Percentiles rank a stretch among this genome's conserved stretches.
Evolutionary conservation across 306 rosid genomes (phyloP).

Genomic region (Dryas octopetala): DNA sequence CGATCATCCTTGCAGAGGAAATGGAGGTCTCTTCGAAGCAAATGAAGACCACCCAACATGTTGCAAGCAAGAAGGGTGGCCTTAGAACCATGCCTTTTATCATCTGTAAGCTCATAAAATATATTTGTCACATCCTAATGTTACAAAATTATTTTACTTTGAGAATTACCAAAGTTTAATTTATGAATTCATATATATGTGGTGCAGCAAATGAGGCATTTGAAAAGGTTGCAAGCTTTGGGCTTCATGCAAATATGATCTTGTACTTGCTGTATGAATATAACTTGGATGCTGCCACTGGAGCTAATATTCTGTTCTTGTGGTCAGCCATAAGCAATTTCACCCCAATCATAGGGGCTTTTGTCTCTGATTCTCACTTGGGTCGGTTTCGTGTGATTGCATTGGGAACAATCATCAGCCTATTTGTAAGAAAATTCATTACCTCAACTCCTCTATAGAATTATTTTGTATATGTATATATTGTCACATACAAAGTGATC

Average conservation of each 20-base stretch:
- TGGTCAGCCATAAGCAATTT: conserved; percentile 53
- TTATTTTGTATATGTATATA: background rate
- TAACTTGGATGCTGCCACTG: conserved; percentile 44
- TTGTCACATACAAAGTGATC: background rate
- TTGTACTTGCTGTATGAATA: conserved; percentile 49
- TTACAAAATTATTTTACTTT: background rate
- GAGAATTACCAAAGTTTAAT: background rate
- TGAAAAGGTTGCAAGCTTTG: conserved; percentile 68
- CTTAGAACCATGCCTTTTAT: conserved; percentile 74
- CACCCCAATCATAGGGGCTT: conserved; percentile 66
- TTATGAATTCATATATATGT: background rate
- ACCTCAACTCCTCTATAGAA: background rate
- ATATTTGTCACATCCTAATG: background rate
- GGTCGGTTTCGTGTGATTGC: conserved; percentile 70
- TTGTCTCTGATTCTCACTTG: conserved; percentile 67
- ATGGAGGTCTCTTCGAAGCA: conserved; percentile 40
- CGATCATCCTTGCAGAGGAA: conserved; percentile 17
- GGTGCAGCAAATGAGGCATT: conserved; percentile 72
- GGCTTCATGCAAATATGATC: conserved; percentile 70
- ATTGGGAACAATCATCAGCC: conserved; percentile 42
- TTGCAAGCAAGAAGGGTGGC: conserved; percentile 60
- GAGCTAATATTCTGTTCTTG: conserved; percentile 40
- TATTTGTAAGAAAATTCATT: conserved; percentile 41
- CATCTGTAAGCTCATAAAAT: conserved; percentile 41
- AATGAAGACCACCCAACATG: conserved; percentile 28